These are phyloP conservation scores for Plenodomus biglobosus DNA, from an alignment of 2,329 filamentous ascomycete species.

Conservation along the genomic window DNA sequence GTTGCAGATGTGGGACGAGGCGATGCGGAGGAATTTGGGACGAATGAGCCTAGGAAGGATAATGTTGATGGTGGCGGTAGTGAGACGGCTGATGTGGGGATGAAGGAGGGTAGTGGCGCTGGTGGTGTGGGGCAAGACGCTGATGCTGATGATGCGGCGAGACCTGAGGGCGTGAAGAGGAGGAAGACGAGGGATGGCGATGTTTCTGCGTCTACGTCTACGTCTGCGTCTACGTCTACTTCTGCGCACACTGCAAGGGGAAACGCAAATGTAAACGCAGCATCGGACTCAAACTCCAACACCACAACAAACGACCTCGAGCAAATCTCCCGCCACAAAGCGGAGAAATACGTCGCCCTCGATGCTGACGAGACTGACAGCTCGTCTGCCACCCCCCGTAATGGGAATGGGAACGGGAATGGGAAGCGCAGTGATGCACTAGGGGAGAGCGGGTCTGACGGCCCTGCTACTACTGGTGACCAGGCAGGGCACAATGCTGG, in stretches of 20 bases:
- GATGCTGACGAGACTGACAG: slow-evolving; percentile 9
- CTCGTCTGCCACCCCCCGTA: too few relatives aligned
- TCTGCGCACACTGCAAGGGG: too few relatives aligned
- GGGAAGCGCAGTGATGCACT: not conserved
- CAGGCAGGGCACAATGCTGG: too few relatives aligned
- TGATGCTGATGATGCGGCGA: too few relatives aligned
- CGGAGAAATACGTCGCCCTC: slow-evolving; percentile 10
- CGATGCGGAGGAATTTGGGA: slow-evolving; percentile 8
- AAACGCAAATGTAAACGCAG: too few relatives aligned
- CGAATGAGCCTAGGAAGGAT: slow-evolving; percentile 9
- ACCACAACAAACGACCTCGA: slow-evolving; percentile 3
- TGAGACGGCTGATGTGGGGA: too few relatives aligned
- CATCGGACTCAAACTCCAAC: too few relatives aligned
- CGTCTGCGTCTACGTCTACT: too few relatives aligned
- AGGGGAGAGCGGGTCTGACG: slow-evolving; percentile 1
- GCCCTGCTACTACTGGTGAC: slow-evolving; percentile 3
- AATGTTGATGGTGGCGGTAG: not conserved
- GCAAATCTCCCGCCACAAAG: slow-evolving; percentile 4
- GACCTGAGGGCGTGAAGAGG: not conserved
- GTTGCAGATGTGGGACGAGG: slow-evolving; percentile 7
- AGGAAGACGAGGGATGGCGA: not conserved
- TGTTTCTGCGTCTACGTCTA: too few relatives aligned
- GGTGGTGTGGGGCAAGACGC: too few relatives aligned
- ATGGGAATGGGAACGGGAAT: too few relatives aligned
- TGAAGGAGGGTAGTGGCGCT: too few relatives aligned